phyloP scores from a whole-genome alignment of 768 basidiomycete species.

The Auricularia sp. region DNA sequence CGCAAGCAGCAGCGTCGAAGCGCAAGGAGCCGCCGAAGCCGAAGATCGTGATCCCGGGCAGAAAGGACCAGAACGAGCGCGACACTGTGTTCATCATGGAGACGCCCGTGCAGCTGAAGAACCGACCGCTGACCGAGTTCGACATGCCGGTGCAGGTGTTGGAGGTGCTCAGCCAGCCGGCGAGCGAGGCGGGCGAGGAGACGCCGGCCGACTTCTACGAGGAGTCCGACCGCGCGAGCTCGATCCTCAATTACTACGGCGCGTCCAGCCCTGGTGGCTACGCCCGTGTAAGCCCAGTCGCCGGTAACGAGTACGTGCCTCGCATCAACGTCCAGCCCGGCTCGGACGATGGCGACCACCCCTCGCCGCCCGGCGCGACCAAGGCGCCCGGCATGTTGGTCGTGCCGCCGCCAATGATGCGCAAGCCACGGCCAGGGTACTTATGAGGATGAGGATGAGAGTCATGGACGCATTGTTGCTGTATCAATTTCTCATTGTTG shows the following conservation, averaged over 20 bases:
- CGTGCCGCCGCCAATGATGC: not conserved
- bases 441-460: not conserved
- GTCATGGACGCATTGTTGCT: not conserved
- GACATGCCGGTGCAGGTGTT: not conserved
- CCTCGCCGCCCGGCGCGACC: not conserved
- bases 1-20: not conserved
- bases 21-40: not conserved
- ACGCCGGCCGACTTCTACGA: not conserved
- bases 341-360: not conserved
- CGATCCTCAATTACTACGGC: not conserved
- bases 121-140: not conserved
- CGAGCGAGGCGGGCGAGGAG: not conserved
- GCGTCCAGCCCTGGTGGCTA: not conserved
- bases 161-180: not conserved
- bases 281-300: not conserved
- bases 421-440: not conserved
- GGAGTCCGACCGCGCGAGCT: not conserved
- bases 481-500: not conserved
- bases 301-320: not conserved
- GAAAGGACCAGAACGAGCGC: not conserved
- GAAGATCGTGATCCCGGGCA: not conserved
- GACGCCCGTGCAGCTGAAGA: not conserved
- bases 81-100: slow-evolving; percentile 1
- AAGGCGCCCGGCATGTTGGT: not conserved
- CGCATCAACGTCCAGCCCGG: not conserved